Evolutionary conservation across 2,329 filamentous ascomycete genomes (phyloP).

Genomic region (Trichoderma endophyticum): DNA sequence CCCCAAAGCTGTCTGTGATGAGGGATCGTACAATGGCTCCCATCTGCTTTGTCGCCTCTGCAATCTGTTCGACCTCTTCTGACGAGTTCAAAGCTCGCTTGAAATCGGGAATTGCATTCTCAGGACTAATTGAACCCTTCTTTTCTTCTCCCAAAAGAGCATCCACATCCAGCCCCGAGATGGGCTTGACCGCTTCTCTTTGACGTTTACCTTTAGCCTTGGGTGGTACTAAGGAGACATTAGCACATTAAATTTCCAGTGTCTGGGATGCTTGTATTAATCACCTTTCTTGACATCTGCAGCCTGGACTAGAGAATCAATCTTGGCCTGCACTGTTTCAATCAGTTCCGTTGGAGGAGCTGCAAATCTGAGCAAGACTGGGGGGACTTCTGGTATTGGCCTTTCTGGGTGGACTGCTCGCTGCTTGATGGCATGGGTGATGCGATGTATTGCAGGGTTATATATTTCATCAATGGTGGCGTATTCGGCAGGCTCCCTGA

Average conservation of each 20-base stretch:
- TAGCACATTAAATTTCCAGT: conserved; percentile 14
- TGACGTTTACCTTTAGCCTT: conserved; percentile 72
- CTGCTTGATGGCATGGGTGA: conserved; percentile 80
- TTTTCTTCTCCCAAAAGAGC: conserved; percentile 64
- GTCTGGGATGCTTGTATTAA: background rate
- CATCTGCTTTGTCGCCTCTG: conserved; percentile 72
- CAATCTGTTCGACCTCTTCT: conserved; percentile 58
- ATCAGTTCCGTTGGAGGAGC: conserved; percentile 67
- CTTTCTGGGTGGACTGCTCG: conserved; percentile 72
- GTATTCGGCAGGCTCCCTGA: conserved; percentile 59
- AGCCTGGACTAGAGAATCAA: conserved; percentile 63
- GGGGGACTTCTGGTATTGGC: conserved; percentile 58
- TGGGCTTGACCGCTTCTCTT: conserved; percentile 70
- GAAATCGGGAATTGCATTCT: conserved; percentile 88
- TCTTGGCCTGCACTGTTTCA: conserved; percentile 50
- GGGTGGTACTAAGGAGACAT: conserved; percentile 60
- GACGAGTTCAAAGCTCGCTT: conserved; percentile 69
- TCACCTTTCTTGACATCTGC: conserved; percentile 81
- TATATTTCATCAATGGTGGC: conserved; percentile 77
- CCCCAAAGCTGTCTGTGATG: conserved; percentile 70
- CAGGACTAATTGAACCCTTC: conserved; percentile 46
- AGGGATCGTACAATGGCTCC: conserved; percentile 64
- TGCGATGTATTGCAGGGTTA: conserved; percentile 80
- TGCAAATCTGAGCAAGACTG: conserved; percentile 69
- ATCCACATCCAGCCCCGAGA: conserved; percentile 86